Base-by-base conservation (phyloP, 202 grass and related monocot species). In the Zoysia matrella region DNA sequence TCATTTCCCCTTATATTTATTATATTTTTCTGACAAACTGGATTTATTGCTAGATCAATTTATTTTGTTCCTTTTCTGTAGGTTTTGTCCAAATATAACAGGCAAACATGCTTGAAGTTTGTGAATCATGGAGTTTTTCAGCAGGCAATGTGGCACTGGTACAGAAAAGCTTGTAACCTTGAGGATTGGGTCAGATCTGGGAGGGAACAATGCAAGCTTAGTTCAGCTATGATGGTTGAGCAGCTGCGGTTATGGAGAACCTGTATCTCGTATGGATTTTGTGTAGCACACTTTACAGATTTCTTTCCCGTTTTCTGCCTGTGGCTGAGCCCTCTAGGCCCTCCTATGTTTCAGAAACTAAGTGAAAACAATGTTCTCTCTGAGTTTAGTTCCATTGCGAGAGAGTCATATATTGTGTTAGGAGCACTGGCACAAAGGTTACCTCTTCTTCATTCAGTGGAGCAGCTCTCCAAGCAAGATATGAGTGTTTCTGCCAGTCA, bases 161-260 rank as follows among this genome's bases (percentile, higher is more conserved):
- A 89, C 53, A 85, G 79, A 89, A 83, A 76, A 73, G 66, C 70
- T 68, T 83, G 86, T 91, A 94, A 89, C 55, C 83, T 94, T 53
- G 89, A 95, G 47, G 82, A 93, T 48, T 99, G 92, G 92, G 71
- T 94, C 81, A 87, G 75, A 72, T 85, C 77, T 8, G 82, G 89
- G 82, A 89, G 78, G 77, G 89, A 94, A 71, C 73, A 90, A 70
- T 91, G 93, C 80, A 93, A 86, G 64, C 71, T 92, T 83, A 90
- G 60, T 83, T 91, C 93, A 74, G 72, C 83, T 43, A 67, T 99
- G 87, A 93, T 96, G 89, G 81, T 93, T 13, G 87, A 95, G 82
- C 96, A 99, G 69, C 88, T 99, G 63, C 82, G 89, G 46, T 85
- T 95, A 75, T 99, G 96, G 96, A 94, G 87, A 77, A 85, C 79